Evolutionary conservation across 805 yeast genomes (phyloP).

Genomic region (Metschnikowia matae): DNA sequence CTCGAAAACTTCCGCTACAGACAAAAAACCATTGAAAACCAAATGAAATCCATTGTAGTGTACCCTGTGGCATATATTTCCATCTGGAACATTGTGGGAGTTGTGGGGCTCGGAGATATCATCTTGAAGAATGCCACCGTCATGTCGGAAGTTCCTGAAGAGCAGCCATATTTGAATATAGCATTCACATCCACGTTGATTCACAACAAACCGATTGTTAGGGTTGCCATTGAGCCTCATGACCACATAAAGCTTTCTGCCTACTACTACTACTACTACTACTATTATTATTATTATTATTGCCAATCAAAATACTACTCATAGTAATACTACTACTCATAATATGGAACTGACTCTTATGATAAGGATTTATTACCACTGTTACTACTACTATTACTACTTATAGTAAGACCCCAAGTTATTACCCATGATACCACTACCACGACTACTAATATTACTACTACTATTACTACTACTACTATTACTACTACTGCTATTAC

Average conservation of each 20-base stretch:
- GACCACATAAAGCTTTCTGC: conserved; percentile 80
- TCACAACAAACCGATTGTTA: conserved; percentile 82
- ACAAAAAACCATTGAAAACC: conserved; percentile 65
- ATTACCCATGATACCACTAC: no score
- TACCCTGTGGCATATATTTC: conserved; percentile 81
- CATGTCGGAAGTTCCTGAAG: conserved; percentile 53
- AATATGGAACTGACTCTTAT: no score
- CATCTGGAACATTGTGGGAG: conserved; percentile 90
- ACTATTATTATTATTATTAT: no score
- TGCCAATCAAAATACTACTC: no score
- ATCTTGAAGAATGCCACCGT: conserved; percentile 85
- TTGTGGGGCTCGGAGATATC: conserved; percentile 82
- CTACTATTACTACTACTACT: no score
- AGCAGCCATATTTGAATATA: conserved; percentile 70
- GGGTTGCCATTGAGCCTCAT: conserved; percentile 93
- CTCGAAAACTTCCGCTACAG: conserved; percentile 58
- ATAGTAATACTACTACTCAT: no score
- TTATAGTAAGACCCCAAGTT: no score
- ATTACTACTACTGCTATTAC: no score
- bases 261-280: no score
- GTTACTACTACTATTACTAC: no score
- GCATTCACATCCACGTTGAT: conserved; percentile 44
- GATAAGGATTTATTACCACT: no score
- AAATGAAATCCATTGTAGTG: conserved; percentile 73
- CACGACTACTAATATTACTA: no score